These are phyloP conservation scores for Aspergillus neotritici DNA, from an alignment of 2,329 filamentous ascomycete genomes.

Conservation along the genomic window DNA sequence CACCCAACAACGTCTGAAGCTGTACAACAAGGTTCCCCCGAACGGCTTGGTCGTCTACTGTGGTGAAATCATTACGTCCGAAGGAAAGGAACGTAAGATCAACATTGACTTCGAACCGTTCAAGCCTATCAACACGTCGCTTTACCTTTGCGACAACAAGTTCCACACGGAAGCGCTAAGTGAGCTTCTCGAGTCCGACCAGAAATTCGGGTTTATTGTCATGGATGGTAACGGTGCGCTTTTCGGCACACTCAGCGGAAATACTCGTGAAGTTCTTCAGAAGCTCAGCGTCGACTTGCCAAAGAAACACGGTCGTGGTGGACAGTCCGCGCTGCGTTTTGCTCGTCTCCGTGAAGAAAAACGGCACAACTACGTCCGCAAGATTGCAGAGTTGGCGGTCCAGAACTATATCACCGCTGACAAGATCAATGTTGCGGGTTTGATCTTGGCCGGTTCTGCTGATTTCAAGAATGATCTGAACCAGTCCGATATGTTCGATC, in stretches of 20 bases:
- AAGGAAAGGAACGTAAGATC: conserved; percentile 99
- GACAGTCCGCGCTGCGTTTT: conserved; percentile 98
- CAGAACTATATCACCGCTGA: conserved; percentile 99
- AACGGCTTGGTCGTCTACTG: conserved; percentile 98
- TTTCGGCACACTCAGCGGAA: conserved; percentile 93
- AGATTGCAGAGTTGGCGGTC: conserved; percentile 94
- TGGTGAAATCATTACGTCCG: conserved; percentile 98
- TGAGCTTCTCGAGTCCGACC: conserved; percentile 95
- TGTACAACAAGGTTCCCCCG: conserved; percentile 97
- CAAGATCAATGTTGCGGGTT: conserved; percentile 94
- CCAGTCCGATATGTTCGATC: conserved; percentile 94
- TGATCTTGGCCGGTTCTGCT: conserved; percentile 93
- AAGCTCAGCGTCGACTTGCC: conserved; percentile 98
- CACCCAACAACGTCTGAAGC: conserved; percentile 96
- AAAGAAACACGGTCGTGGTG: conserved; percentile 99
- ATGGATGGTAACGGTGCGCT: conserved; percentile 99
- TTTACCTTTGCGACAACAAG: conserved; percentile 99
- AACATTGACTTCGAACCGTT: conserved; percentile 99
- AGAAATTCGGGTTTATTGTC: conserved; percentile 99
- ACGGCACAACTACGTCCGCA: conserved; percentile 99
- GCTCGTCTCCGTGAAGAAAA: conserved; percentile 99
- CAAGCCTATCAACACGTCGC: conserved; percentile 99
- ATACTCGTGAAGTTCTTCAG: conserved; percentile 93
- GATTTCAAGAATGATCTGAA: conserved; percentile 99
- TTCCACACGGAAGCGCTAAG: conserved; percentile 97